phyloP scores from a whole-genome alignment of 176 grass and related monocot genomes.

The Zea luxurians region DNA sequence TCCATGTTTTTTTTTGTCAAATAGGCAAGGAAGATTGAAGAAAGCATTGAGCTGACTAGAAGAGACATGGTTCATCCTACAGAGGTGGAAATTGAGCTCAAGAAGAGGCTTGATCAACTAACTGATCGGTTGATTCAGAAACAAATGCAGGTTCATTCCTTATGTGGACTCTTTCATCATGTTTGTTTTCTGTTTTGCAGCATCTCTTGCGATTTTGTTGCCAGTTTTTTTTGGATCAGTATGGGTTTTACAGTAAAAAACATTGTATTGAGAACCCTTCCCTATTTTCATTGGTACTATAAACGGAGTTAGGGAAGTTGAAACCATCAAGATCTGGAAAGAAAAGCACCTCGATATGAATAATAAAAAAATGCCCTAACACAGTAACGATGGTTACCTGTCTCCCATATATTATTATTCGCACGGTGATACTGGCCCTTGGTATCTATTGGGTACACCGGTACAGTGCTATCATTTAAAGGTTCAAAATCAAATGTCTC shows the following conservation, averaged over 20 bases:
- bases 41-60: conserved; percentile 75
- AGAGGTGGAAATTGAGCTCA: conserved; percentile 84
- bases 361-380: neutral
- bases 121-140: conserved; percentile 98
- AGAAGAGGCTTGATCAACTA: conserved; percentile 92
- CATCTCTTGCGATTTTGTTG: neutral
- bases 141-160: conserved; percentile 72
- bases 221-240: neutral
- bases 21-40: conserved; percentile 85
- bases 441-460: neutral
- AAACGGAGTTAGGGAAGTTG: neutral
- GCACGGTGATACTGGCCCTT: neutral
- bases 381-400: neutral
- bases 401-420: neutral
- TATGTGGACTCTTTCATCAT: neutral
- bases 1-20: neutral
- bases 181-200: conserved; percentile 1
- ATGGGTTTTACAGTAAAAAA: neutral
- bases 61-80: conserved; percentile 74
- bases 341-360: neutral
- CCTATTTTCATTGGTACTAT: conserved; percentile 11
- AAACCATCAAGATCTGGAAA: neutral
- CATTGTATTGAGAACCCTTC: neutral
- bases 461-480: neutral
- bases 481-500: conserved; percentile 10